Percentiles rank a stretch among this genome's conserved stretches.
Conservation (phyloP, 2,329 filamentous ascomycete genomes). For the Elsinoe perseae region DNA sequence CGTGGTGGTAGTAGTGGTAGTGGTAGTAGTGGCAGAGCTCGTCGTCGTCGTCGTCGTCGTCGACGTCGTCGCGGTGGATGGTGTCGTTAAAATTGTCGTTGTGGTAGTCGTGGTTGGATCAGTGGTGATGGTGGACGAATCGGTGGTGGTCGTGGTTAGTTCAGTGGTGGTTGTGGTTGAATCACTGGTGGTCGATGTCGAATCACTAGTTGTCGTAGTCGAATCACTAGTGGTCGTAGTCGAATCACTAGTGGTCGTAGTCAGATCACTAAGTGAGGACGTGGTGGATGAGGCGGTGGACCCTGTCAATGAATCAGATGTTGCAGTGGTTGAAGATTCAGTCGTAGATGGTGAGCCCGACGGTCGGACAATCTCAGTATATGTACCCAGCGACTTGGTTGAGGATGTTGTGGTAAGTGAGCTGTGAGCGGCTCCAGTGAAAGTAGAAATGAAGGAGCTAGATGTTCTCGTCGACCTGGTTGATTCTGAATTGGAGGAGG, state of each 20-base stretch:
- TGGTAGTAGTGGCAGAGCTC: background rate
- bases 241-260: background rate
- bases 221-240: background rate
- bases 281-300: background rate
- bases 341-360: no score
- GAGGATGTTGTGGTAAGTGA: background rate
- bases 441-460: background rate
- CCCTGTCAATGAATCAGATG: background rate
- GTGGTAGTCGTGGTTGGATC: background rate
- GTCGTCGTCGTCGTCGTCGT: conserved; percentile 4
- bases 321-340: background rate
- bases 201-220: background rate
- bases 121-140: background rate
- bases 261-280: background rate
- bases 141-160: background rate
- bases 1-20: background rate
- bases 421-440: background rate
- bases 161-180: background rate
- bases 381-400: no score
- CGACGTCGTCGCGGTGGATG: background rate
- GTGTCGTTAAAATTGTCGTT: background rate
- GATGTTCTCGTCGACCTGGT: background rate
- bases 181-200: background rate
- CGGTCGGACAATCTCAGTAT: no score
- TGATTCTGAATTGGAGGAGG: background rate